These are phyloP conservation scores for Dillenia suffruticosa DNA, from an alignment of 164 flowering plant genomes.

Conservation along the genomic window DNA sequence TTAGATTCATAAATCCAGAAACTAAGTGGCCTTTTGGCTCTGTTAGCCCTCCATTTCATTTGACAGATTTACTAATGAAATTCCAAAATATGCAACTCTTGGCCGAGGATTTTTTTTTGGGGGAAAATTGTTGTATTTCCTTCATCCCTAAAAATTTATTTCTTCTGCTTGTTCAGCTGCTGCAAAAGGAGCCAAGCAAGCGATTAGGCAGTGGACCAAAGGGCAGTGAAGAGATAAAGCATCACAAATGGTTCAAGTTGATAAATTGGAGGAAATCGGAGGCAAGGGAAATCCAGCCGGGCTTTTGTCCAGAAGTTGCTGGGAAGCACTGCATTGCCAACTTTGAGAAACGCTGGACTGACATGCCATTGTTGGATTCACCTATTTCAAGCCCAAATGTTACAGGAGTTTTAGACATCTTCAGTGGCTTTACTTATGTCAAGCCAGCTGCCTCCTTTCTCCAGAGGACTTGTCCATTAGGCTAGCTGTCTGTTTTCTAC, in stretches of 20 bases:
- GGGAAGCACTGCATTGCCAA: conserved; percentile 76
- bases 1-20: no score
- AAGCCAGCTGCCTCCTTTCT: conserved; percentile 14
- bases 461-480: conserved; percentile 22
- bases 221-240: conserved; percentile 74
- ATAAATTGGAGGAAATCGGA: conserved; percentile 90
- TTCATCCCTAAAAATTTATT: neutral
- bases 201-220: conserved; percentile 72
- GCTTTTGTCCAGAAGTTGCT: conserved; percentile 75
- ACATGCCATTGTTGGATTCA: conserved; percentile 68
- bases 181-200: conserved; percentile 72
- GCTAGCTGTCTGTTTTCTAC: conserved; percentile 1
- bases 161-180: conserved; percentile 36
- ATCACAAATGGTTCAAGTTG: conserved; percentile 82
- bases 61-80: no score
- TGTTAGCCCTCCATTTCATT: no score
- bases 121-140: neutral
- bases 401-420: conserved; percentile 31
- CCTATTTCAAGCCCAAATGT: conserved; percentile 69
- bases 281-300: conserved; percentile 61
- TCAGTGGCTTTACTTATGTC: conserved; percentile 64
- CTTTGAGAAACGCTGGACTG: conserved; percentile 79
- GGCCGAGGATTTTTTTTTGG: no score
- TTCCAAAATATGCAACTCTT: no score
- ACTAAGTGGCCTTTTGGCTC: no score